Evolutionary conservation across 2,329 filamentous ascomycete species (phyloP), one percentile per base, ranked within the genome.

Genomic region (Sporothrix mexicana): DNA sequence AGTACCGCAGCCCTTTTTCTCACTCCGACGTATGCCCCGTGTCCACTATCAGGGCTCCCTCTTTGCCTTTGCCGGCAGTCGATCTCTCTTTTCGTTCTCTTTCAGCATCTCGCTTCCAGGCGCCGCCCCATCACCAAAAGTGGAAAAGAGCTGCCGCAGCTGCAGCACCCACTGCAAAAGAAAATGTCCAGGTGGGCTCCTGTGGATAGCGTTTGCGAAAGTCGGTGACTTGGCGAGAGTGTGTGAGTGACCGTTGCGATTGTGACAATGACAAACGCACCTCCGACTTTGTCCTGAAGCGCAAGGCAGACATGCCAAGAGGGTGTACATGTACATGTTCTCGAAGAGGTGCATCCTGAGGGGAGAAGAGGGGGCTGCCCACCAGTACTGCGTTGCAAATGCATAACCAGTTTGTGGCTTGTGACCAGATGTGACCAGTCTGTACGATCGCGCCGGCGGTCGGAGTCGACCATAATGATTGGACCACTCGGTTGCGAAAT

Each of bases 291-390:
- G 30, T 25, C 15, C 57, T 61, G 30, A 25, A 55, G 57, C 57
- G 57, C 55, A 59, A 61, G 57, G 57, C 57, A 61, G 57, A 61
- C 57, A 61, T 61, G 57, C 57, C 57, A 61, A 61, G 57, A 41
- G 3, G 15, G 10, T 47, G 15, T 4, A 17, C 9, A 3, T 2
- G 2, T n/a, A n/a, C n/a, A n/a, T n/a, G n/a, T n/a, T n/a, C n/a
- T n/a, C n/a, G n/a, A n/a, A n/a, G n/a, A n/a, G n/a, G n/a, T n/a
- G n/a, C n/a, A n/a, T n/a, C n/a, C n/a, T n/a, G n/a, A n/a, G n/a
- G n/a, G n/a, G 9, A 47, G 9, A 8, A 4, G 10, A 15, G 10
- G 45, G 15, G 9, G 9, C 45, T 47, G 15, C 45, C 30, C 2
- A 30, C 2, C 3, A 30, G 3, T 2, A 30, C 30, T 36, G 3